Evolutionary conservation across 2,329 filamentous ascomycete genomes (phyloP).

Genomic region (Ophiobolus disseminans): DNA sequence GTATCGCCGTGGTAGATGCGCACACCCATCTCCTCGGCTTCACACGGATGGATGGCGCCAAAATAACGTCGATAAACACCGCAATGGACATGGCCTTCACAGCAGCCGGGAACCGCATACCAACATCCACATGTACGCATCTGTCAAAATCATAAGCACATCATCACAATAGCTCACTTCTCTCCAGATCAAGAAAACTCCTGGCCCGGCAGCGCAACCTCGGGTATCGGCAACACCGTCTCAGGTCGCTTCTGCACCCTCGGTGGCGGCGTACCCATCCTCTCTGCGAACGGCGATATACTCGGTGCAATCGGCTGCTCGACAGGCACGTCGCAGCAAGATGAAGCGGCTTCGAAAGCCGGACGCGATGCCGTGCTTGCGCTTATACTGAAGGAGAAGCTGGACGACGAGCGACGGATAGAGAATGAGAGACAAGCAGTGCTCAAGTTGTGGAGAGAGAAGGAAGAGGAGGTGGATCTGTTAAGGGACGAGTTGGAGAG

Average conservation of each 20-base stretch:
- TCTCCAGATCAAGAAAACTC: slow-evolving; percentile 54
- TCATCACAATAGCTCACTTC: background rate
- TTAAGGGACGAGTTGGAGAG: slow-evolving; percentile 29
- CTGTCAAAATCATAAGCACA: background rate
- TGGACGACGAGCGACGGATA: slow-evolving; percentile 22
- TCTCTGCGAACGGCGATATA: slow-evolving; percentile 53
- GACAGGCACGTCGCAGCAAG: slow-evolving; percentile 61
- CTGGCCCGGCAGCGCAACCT: slow-evolving; percentile 57
- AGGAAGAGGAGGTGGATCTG: slow-evolving; percentile 27
- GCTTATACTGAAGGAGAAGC: slow-evolving; percentile 27
- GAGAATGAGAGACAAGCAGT: slow-evolving; percentile 30
- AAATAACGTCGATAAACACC: slow-evolving; percentile 62
- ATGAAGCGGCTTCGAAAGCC: slow-evolving; percentile 58
- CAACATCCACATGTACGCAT: slow-evolving; percentile 52
- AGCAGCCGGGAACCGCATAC: slow-evolving; percentile 59
- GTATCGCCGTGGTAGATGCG: slow-evolving; percentile 10
- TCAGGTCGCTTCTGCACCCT: slow-evolving; percentile 60
- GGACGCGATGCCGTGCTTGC: slow-evolving; percentile 57
- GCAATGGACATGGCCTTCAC: slow-evolving; percentile 68
- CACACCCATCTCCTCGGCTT: slow-evolving; percentile 52
- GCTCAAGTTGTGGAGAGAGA: slow-evolving; percentile 30
- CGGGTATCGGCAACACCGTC: slow-evolving; percentile 57
- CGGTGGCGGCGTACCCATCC: slow-evolving; percentile 60
- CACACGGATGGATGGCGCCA: slow-evolving; percentile 55
- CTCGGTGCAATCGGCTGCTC: slow-evolving; percentile 62